Evolutionary conservation across 345 rosid genomes (phyloP).

Genomic region (Populus alba): DNA sequence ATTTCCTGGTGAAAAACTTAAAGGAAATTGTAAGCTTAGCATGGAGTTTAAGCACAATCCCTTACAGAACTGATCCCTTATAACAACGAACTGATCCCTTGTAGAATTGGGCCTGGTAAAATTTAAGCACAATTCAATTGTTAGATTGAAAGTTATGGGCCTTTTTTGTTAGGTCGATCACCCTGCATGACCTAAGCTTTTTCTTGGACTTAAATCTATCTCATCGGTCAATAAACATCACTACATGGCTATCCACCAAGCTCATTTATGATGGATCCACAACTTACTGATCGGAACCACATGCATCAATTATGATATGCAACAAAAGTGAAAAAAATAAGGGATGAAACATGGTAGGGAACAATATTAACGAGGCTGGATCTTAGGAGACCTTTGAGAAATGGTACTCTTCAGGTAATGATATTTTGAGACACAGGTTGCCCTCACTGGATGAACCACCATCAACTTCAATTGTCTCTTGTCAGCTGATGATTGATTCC

Average conservation of each 20-base stretch:
- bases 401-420: conserved; percentile 74
- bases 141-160: too few relatives aligned
- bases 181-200: too few relatives aligned
- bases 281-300: too few relatives aligned
- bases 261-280: too few relatives aligned
- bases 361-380: background rate
- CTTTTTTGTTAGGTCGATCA: too few relatives aligned
- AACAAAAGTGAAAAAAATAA: background rate
- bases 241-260: too few relatives aligned
- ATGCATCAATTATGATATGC: background rate
- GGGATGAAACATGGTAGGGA: background rate
- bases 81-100: too few relatives aligned
- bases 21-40: background rate
- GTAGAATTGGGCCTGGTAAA: too few relatives aligned
- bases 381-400: conserved; percentile 66
- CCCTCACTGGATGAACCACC: conserved; percentile 64
- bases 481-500: conserved; percentile 67
- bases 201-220: too few relatives aligned
- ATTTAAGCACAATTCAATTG: too few relatives aligned
- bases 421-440: conserved; percentile 56
- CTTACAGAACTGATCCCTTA: too few relatives aligned
- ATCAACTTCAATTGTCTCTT: conserved; percentile 48
- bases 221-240: too few relatives aligned
- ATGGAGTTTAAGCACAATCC: background rate
- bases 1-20: background rate